These are phyloP conservation scores for Neurospora sp. DNA, from an alignment of 495 filamentous ascomycete genomes.

Conservation along the genomic window DNA sequence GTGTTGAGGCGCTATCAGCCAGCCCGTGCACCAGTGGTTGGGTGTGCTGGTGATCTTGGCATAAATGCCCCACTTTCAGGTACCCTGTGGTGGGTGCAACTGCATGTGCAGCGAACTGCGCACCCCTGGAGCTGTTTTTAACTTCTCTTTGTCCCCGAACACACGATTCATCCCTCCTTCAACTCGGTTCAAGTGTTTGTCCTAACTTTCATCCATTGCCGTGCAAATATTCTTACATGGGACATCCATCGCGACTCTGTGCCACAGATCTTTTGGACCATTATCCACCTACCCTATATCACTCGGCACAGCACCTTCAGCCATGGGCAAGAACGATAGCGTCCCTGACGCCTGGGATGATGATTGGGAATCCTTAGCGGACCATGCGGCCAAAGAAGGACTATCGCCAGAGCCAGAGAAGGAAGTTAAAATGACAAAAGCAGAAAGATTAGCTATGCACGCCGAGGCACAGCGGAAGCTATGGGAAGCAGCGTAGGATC, in stretches of 20 bases:
- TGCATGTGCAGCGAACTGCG: not conserved
- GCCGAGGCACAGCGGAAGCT: conserved; percentile 70
- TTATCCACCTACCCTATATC: not conserved
- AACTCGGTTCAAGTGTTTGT: not conserved
- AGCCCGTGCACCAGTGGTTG: not conserved
- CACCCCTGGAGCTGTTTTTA: not conserved
- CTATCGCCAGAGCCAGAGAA: conserved; percentile 36
- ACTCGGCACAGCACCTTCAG: not conserved
- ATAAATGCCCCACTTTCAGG: not conserved
- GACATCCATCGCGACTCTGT: not conserved
- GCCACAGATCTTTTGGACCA: not conserved
- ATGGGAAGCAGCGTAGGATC: conserved; percentile 75
- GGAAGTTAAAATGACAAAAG: conserved; percentile 43
- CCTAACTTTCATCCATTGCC: not conserved
- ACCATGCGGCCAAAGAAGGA: conserved; percentile 39
- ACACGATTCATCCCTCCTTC: not conserved
- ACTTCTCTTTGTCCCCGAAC: not conserved
- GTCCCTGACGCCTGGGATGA: conserved; percentile 80
- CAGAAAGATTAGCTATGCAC: conserved; percentile 71
- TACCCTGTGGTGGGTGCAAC: not conserved
- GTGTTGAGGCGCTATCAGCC: not conserved
- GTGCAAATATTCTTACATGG: not conserved
- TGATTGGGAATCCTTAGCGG: conserved; percentile 74
- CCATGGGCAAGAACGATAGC: conserved; percentile 43
- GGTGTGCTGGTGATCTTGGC: not conserved